A percentile compares a stretch with the other conserved stretches of the same genome.
Conservation (phyloP, 177 flowering plant species). For the Telopea speciosissima region DNA sequence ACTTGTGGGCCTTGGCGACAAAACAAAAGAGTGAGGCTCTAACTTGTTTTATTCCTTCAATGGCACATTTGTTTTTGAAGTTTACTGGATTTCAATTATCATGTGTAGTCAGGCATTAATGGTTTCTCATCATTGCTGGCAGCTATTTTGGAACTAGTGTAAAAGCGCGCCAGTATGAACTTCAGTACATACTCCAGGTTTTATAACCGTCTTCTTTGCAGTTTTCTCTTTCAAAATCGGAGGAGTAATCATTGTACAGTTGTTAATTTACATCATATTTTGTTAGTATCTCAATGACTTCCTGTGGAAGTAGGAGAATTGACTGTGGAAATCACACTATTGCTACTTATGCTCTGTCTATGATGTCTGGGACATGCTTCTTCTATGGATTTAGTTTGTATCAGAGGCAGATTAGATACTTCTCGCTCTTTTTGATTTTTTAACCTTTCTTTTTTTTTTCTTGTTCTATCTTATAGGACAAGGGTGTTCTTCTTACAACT, state of each 20-base stretch:
- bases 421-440: too few relatives aligned
- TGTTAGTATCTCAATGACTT: background rate
- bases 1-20: constrained; percentile 68
- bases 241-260: background rate
- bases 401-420: too few relatives aligned
- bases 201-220: background rate
- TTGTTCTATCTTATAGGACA: constrained; percentile 41
- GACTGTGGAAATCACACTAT: background rate
- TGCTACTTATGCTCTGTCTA: background rate
- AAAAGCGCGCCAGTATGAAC: constrained; percentile 72
- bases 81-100: background rate
- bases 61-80: background rate
- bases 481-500: constrained; percentile 88
- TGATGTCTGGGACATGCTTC: background rate
- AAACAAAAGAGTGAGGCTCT: constrained; percentile 68
- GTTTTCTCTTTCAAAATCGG: background rate
- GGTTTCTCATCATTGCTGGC: constrained; percentile 10
- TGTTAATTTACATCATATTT: background rate
- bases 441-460: background rate
- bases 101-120: constrained; percentile 2
- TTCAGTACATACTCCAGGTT: constrained; percentile 87
- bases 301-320: background rate
- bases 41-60: background rate
- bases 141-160: constrained; percentile 66
- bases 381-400: background rate